A percentile compares a stretch with the other conserved stretches of the same genome.
Conservation (phyloP, 495 filamentous ascomycete genomes). For the Talaromyces wortmannii region DNA sequence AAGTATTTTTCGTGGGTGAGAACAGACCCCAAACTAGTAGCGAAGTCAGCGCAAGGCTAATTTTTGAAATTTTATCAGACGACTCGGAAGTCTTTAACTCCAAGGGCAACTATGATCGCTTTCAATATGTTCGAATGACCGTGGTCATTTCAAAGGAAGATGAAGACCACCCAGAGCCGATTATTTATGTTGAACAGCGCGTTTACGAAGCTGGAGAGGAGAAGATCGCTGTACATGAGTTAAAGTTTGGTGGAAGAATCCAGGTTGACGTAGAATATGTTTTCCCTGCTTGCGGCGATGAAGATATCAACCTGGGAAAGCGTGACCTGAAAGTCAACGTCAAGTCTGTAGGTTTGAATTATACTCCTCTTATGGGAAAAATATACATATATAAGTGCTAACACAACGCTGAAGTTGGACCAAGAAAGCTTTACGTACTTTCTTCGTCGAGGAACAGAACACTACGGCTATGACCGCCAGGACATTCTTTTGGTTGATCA, state of each 20-base stretch:
- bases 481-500: constrained; percentile 3
- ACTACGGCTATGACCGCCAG: constrained; percentile 10
- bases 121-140: constrained; percentile 3
- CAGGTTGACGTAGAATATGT: constrained; percentile 9
- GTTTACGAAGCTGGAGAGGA: constrained; percentile 2
- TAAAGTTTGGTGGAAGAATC: constrained; percentile 4
- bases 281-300: constrained; percentile 11
- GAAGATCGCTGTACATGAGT: constrained; percentile 5
- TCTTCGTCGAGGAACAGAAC: constrained; percentile 4
- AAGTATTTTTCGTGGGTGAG: constrained; percentile 9
- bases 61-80: neutral
- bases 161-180: constrained; percentile 6
- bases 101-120: neutral
- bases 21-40: neutral
- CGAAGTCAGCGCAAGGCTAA: neutral
- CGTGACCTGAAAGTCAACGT: constrained; percentile 7
- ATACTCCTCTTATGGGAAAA: neutral
- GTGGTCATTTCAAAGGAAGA: constrained; percentile 7
- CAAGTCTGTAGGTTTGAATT: constrained; percentile 4
- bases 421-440: constrained; percentile 1
- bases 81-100: constrained; percentile 7
- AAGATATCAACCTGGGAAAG: constrained; percentile 6
- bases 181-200: constrained; percentile 8
- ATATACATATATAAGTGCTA: neutral
- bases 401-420: constrained; percentile 4